Conservation (phyloP, 2,329 filamentous ascomycete species). For the Myriosclerotinia scirpicola region DNA sequence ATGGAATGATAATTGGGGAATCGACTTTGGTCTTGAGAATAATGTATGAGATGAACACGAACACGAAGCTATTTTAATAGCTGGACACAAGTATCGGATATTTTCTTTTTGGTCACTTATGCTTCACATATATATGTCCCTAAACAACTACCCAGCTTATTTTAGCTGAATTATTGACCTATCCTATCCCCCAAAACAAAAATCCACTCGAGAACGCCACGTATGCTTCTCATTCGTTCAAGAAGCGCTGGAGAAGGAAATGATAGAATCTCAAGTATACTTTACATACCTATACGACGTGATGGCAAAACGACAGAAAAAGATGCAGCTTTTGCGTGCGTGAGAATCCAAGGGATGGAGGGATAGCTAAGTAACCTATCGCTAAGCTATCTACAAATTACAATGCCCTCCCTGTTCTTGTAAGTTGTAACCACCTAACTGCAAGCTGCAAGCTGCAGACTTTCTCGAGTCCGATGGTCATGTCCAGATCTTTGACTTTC, state of each 20-base stretch:
- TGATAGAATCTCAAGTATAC: neutral
- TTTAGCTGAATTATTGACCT: neutral
- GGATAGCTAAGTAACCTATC: neutral
- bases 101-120: constrained; percentile 14
- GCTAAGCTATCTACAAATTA: too few species aligned
- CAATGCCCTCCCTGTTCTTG: constrained; percentile 3
- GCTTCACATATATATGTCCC: neutral
- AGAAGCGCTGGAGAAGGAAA: constrained; percentile 16
- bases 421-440: neutral
- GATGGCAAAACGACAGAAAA: neutral
- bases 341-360: constrained; percentile 5
- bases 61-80: constrained; percentile 1
- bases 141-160: constrained; percentile 6
- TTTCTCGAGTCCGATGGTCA: constrained; percentile 21
- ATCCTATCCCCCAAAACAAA: neutral
- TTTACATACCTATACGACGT: neutral
- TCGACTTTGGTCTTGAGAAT: neutral
- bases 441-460: constrained; percentile 12
- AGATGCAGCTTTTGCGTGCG: neutral
- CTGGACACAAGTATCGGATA: constrained; percentile 7
- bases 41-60: neutral
- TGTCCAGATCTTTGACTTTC: constrained; percentile 7
- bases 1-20: neutral
- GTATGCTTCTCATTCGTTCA: neutral
- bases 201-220: neutral